A percentile compares a stretch with the other conserved stretches of the same genome.
These are phyloP conservation scores for Cryptosporidium viatorum DNA, from an alignment of 169 alveolate species.

Conservation along the genomic window DNA sequence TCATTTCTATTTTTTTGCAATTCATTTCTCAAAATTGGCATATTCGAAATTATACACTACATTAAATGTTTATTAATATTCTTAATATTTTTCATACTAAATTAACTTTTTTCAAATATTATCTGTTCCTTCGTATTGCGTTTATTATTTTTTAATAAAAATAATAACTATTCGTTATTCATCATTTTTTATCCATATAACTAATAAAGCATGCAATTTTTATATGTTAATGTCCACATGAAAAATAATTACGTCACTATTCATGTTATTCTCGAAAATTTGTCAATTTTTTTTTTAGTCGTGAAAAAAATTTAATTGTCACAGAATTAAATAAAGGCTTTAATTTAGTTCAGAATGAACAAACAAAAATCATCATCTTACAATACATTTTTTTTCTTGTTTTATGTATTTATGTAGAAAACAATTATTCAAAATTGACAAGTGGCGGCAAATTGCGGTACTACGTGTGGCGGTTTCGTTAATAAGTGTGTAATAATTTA, in stretches of 20 bases:
- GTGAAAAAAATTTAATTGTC: neutral
- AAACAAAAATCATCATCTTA: neutral
- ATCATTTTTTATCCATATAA: neutral
- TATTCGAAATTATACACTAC: neutral
- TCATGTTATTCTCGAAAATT: neutral
- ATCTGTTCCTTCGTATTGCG: neutral
- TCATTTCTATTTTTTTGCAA: neutral
- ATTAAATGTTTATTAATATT: neutral
- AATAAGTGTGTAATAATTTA: neutral
- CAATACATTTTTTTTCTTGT: neutral
- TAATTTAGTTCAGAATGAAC: neutral
- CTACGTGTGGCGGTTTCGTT: conserved; percentile 2
- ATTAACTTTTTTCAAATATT: conserved; percentile 2
- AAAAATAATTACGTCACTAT: conserved; percentile 8
- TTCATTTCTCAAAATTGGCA: conserved; percentile 38
- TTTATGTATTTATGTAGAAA: neutral
- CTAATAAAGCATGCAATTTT: conserved; percentile 1
- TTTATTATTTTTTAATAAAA: neutral
- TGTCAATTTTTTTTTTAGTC: neutral
- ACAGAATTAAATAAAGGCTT: neutral
- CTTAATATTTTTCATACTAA: neutral
- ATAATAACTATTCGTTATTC: no score
- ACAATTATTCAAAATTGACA: neutral
- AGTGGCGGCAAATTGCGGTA: conserved; percentile 1
- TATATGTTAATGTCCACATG: conserved; percentile 9